These are phyloP conservation scores for Halophytophthora polymorphica DNA, from an alignment of 352 stramenopile genomes.

Conservation along the genomic window DNA sequence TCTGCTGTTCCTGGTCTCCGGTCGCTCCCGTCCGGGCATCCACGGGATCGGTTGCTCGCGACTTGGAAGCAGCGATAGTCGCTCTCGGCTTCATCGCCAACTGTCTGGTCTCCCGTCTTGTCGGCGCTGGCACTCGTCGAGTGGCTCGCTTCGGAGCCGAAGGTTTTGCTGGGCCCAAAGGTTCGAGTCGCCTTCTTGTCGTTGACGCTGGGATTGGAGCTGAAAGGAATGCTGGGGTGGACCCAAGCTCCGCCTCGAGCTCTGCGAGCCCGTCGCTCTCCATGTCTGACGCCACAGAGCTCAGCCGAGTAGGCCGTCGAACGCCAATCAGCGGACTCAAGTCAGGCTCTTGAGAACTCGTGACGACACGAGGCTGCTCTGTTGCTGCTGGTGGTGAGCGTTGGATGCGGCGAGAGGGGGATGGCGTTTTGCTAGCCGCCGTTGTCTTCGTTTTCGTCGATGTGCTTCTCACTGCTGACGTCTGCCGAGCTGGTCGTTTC, in stretches of 20 bases:
- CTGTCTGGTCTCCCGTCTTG: background rate
- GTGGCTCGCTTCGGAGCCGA: no score
- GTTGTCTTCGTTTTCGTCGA: no score
- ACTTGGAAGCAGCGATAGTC: background rate
- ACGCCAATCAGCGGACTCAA: background rate
- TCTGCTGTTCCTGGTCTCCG: slow-evolving; percentile 4
- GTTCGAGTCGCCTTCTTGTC: slow-evolving; percentile 1
- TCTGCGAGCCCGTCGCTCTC: slow-evolving; percentile 56
- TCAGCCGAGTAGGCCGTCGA: slow-evolving; percentile 15
- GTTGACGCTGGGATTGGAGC: slow-evolving; percentile 1
- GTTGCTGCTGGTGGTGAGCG: no score
- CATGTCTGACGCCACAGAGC: slow-evolving; percentile 25
- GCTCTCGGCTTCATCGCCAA: background rate
- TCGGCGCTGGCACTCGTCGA: background rate
- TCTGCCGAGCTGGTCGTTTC: slow-evolving; percentile 4
- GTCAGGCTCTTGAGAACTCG: no score
- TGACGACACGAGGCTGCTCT: no score
- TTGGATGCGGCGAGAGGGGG: no score
- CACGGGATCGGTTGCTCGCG: background rate
- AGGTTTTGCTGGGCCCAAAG: no score
- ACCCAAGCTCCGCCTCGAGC: slow-evolving; percentile 39
- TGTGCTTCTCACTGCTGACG: no score
- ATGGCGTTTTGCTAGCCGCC: no score
- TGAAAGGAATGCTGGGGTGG: background rate
- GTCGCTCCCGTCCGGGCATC: background rate